Base-by-base conservation (phyloP, 495 filamentous ascomycete species). In the Cairneyella variabilis region DNA sequence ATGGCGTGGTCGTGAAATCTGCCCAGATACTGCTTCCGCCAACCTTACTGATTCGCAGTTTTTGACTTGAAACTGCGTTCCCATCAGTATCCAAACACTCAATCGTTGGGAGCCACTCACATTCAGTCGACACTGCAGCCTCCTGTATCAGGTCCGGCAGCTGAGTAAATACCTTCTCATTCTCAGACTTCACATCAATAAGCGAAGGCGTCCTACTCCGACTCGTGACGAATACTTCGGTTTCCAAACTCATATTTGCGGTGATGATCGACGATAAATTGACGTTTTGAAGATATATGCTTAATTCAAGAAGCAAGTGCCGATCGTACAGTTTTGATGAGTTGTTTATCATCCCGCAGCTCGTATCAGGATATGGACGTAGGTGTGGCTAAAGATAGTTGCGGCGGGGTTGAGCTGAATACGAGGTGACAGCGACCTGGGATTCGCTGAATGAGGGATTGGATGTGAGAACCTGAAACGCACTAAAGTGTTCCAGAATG, bases 71-170 rank as follows among this genome's bases (percentile, higher is more conserved):
- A 49, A 57, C 59, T 61, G 16, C n/a, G n/a, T n/a, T 3, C 12
- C 27, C 4, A 17, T 61, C 32, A 61, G 54, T n/a, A 43, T 10
- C 8, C 3, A n/a, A 39, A 22, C 22, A 14, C 14, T 32, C 28
- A 32, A n/a, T n/a, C 28, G 16, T 17, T 27, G 5, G 44, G 12
- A 22, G 30, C 12, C n/a, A 25, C 48, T 51, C 20, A 61, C 59
- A 61, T 51, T 61, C 59, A 20, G 59, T 61, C 16, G 59, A 61
- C 1, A 61, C 51, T 4, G 51, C 46, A 14, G 59, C 59, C 41
- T 61, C 59, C 52, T 61, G 59, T 36, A 61, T 61, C 11, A 61
- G 30, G 38, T 61, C 59, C 9, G 59, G 59, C 10, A 61, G 30
- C 14, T 54, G 38, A 8, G 51, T 18, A 38, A 61, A 61, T 4